Evolutionary conservation across 23 red algal genomes (phyloP), one percentile per base, ranked within the genome.

Genomic region (Chondrus crispus): DNA sequence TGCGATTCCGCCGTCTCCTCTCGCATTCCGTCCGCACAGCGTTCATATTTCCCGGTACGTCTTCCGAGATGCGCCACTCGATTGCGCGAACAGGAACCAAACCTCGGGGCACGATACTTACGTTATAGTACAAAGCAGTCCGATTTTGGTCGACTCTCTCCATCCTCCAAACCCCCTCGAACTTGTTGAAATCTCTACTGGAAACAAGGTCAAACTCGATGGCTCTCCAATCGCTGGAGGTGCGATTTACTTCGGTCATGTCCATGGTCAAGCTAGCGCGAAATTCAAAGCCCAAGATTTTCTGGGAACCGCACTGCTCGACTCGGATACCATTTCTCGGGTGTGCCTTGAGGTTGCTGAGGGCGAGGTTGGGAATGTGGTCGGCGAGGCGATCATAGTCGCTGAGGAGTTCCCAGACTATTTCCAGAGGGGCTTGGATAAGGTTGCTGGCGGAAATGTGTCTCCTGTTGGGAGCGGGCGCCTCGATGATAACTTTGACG

Each of bases 31-130:
- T 50, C 47, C 89, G 62, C 4, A 98, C 82, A 41, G 94, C 91
- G 43, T 55, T 39, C 84, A 98, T 82, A 57, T 98, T 98, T 28
- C 66, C 30, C 0, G 94, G 91, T 4, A 98, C 82, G 66, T 98
- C 97, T 55, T 98, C 97, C 5, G 79, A 79, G 82, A 98, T 98
- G 24, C 97, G 83, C 97, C 97, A 98, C 46, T 98, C 97, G 41
- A 98, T 95, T 39, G 91, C 86, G 36, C 72, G 64, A 18, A 98
- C 97, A 7, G 97, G 97, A 3, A 98, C 88, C 41, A 98, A 62
- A 22, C 94, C 92, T 39, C 87, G 85, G 1, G 97, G 97, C 19
- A 92, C 69, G 68, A 98, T 94, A 20, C 60, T 81, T 2, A 98
- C 97, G 28, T 75, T 71, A 72, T 98, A 98, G 42, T 89, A 86